A percentile compares a stretch with the other conserved stretches of the same genome.
Conservation (phyloP, 495 filamentous ascomycete genomes). For the Saxispiralis lemnorum region DNA sequence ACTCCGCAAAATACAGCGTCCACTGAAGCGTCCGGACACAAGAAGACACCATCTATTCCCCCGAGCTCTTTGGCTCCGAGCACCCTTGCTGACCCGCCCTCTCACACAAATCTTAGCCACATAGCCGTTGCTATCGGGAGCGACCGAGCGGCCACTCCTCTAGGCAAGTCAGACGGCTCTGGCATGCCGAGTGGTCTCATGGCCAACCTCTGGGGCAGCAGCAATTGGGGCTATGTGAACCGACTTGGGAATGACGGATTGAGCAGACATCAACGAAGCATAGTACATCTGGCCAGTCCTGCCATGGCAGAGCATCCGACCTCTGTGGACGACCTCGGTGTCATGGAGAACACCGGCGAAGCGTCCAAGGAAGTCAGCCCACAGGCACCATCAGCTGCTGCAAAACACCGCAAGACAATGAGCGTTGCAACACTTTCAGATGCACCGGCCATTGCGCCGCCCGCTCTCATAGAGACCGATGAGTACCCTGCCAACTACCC, state of each 20-base stretch:
- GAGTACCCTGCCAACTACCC: slow-evolving; percentile 73
- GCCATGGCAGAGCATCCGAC: not conserved
- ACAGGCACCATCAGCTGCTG: not conserved
- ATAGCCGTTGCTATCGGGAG: slow-evolving; percentile 65
- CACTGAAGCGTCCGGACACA: slow-evolving; percentile 22
- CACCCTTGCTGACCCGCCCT: slow-evolving; percentile 71
- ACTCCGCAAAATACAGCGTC: slow-evolving; percentile 12
- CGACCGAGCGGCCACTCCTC: slow-evolving; percentile 48
- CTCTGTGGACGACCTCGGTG: slow-evolving; percentile 7
- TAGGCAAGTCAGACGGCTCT: slow-evolving; percentile 37
- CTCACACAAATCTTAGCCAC: slow-evolving; percentile 74
- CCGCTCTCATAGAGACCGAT: slow-evolving; percentile 19
- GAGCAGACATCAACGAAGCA: slow-evolving; percentile 3
- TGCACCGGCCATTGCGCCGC: not conserved
- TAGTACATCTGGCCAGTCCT: slow-evolving; percentile 8
- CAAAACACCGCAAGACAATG: slow-evolving; percentile 55
- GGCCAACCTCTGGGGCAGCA: slow-evolving; percentile 84
- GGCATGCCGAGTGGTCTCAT: slow-evolving; percentile 66
- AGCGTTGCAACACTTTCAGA: slow-evolving; percentile 39
- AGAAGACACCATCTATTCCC: slow-evolving; percentile 25
- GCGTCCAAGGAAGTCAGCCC: not conserved
- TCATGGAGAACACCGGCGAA: slow-evolving; percentile 9
- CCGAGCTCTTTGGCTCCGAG: slow-evolving; percentile 57
- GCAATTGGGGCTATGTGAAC: slow-evolving; percentile 64
- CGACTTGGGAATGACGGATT: slow-evolving; percentile 32